Evolutionary conservation across 345 rosid genomes (phyloP), one percentile per base, ranked within the genome.

Genomic region (Eucalyptus tenuipes): DNA sequence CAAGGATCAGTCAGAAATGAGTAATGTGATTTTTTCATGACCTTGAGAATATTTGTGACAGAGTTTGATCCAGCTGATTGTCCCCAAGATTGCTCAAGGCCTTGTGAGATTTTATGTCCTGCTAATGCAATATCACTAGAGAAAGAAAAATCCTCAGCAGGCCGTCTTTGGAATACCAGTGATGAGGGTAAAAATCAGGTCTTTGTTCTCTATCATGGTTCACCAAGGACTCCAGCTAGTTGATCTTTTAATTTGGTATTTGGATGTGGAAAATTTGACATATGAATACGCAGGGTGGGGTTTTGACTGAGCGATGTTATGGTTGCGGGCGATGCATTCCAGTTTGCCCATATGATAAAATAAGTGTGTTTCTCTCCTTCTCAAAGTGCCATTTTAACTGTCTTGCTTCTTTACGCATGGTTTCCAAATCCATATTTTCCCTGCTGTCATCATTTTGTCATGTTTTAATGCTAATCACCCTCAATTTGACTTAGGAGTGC

Each of bases 311-410:
- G 87, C 93, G 95, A 40, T 94, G 95, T 88, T 94, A 92, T 89
- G 95, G 96, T 40, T 95, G 96, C 64, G 96, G 95, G 37, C 94
- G 94, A 79, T 95, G 96, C 92, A 91, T 92, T 88, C 95, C 95
- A 10, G 88, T 92, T 59, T 95, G 95, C 89, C 95, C 96, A 6
- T 95, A 92, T 53, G 94, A 95, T 91, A 93, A 92, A 91, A 95
- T 94, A 88, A 93, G 96, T 92, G 44, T 33, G 93, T 88, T 49
- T 86, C 87, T 86, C 22, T 88, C 87, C 45, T 87, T 86, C 47
- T 14, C 37, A 42, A 10, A 45, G 82, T 27, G n/a, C 87, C 33
- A 61, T 24, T 71, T 87, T 44, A 42, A 59, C 52, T 14, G 3
- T 47, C 59, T 50, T 40, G 31, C 42, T 82, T 68, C 44, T 87